These are phyloP conservation scores for Arthromyces matolae DNA, from an alignment of 768 basidiomycete genomes.

Conservation along the genomic window DNA sequence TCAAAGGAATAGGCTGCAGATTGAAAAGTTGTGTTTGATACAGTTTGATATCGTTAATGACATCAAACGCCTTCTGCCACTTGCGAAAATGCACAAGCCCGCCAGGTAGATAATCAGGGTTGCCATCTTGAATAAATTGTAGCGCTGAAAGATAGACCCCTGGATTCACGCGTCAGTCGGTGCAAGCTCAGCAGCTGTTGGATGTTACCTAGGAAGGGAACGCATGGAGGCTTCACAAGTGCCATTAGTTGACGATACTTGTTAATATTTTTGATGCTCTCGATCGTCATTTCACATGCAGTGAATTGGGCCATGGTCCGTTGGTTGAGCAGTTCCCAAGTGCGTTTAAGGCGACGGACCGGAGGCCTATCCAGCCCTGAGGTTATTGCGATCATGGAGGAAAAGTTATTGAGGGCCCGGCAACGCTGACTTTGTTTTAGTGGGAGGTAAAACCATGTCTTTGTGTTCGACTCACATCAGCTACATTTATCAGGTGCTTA, in stretches of 20 bases:
- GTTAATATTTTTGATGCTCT: constrained; percentile 90
- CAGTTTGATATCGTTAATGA: constrained; percentile 93
- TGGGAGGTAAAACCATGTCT: background rate
- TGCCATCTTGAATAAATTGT: constrained; percentile 96
- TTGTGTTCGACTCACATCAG: constrained; percentile 64
- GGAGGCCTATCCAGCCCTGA: constrained; percentile 93
- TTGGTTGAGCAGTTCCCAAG: constrained; percentile 85
- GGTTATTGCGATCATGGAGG: constrained; percentile 93
- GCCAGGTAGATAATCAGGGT: constrained; percentile 77
- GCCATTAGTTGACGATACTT: constrained; percentile 86
- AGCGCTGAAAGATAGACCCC: constrained; percentile 94
- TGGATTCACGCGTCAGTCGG: constrained; percentile 27
- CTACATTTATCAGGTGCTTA: constrained; percentile 88
- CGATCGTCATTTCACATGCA: constrained; percentile 83
- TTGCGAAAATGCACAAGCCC: constrained; percentile 93
- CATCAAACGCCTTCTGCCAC: constrained; percentile 88
- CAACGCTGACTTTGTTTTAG: constrained; percentile 60
- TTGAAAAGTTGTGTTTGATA: constrained; percentile 94
- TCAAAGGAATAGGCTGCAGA: constrained; percentile 59
- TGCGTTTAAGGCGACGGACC: constrained; percentile 87
- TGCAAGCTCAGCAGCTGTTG: background rate
- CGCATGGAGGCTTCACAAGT: constrained; percentile 84
- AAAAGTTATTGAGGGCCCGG: constrained; percentile 86
- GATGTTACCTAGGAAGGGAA: constrained; percentile 85
- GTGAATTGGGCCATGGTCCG: constrained; percentile 70